These are phyloP conservation scores for Vachellia collinsii DNA, from an alignment of 306 rosid species.

Conservation along the genomic window DNA sequence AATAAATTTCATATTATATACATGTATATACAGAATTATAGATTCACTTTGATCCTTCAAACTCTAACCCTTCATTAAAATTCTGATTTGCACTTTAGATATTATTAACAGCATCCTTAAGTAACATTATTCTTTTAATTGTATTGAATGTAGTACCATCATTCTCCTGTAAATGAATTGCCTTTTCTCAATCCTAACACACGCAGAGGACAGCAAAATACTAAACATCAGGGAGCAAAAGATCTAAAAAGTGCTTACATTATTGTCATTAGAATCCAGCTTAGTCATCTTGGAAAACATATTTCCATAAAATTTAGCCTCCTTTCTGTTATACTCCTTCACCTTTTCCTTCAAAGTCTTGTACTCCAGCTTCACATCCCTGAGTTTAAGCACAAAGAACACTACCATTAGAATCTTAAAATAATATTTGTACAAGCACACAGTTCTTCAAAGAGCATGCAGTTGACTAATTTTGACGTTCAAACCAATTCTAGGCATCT, in stretches of 20 bases:
- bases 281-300: constrained; percentile 79
- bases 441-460: too few species aligned
- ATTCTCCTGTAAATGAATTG: neutral
- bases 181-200: neutral
- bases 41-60: too few species aligned
- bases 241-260: constrained; percentile 41
- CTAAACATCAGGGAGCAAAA: neutral
- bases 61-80: too few species aligned
- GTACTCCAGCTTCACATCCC: constrained; percentile 93
- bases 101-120: neutral
- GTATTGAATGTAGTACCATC: neutral
- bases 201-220: neutral
- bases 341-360: constrained; percentile 71
- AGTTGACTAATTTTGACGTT: neutral
- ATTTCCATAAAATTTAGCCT: constrained; percentile 85
- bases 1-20: too few species aligned
- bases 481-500: neutral
- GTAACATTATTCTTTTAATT: neutral
- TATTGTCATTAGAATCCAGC: constrained; percentile 37
- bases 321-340: constrained; percentile 71
- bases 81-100: neutral
- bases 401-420: neutral
- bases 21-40: too few species aligned
- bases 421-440: neutral
- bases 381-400: constrained; percentile 29